phyloP scores from a whole-genome alignment of 1,284 basidiomycete genomes.

The Pseudozyma thailandica region DNA sequence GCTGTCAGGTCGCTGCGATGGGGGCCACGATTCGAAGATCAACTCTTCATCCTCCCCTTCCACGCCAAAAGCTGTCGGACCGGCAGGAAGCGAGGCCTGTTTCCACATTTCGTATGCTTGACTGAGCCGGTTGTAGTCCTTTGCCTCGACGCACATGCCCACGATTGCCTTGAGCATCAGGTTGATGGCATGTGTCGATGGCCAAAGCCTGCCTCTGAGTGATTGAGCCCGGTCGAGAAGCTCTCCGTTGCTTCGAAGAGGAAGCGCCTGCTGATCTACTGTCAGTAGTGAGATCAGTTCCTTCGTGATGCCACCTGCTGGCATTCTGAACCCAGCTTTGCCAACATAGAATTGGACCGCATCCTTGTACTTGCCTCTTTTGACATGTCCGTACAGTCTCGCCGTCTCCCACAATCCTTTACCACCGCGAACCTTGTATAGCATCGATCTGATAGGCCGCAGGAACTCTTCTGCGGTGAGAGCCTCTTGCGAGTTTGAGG shows the following conservation, averaged over 20 bases:
- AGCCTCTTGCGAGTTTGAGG: slow-evolving; percentile 4
- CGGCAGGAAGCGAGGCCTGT: slow-evolving; percentile 2
- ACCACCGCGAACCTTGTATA: slow-evolving; percentile 20
- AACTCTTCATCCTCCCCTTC: not conserved
- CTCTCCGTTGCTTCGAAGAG: not conserved
- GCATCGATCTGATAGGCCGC: slow-evolving; percentile 12
- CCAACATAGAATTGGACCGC: slow-evolving; percentile 24
- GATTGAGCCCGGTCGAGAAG: not conserved
- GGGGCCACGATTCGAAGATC: slow-evolving; percentile 36
- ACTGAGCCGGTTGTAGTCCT: slow-evolving; percentile 25
- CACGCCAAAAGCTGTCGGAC: not conserved
- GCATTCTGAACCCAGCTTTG: slow-evolving; percentile 30
- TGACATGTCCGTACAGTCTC: slow-evolving; percentile 23
- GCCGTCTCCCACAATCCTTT: slow-evolving; percentile 45
- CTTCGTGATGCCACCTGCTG: slow-evolving; percentile 29
- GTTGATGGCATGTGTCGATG: slow-evolving; percentile 44
- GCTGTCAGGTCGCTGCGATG: slow-evolving; percentile 31
- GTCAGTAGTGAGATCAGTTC: slow-evolving; percentile 18
- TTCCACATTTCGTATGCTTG: slow-evolving; percentile 30
- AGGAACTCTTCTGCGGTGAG: slow-evolving; percentile 32
- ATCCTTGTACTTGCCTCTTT: slow-evolving; percentile 20
- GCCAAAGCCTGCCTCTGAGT: slow-evolving; percentile 33
- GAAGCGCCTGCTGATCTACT: slow-evolving; percentile 7
- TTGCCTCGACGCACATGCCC: slow-evolving; percentile 16
- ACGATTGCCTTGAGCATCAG: slow-evolving; percentile 32